Percentiles rank a stretch among this genome's conserved stretches.
These are phyloP conservation scores for Vachellia collinsii DNA, from an alignment of 306 rosid genomes.

Conservation along the genomic window DNA sequence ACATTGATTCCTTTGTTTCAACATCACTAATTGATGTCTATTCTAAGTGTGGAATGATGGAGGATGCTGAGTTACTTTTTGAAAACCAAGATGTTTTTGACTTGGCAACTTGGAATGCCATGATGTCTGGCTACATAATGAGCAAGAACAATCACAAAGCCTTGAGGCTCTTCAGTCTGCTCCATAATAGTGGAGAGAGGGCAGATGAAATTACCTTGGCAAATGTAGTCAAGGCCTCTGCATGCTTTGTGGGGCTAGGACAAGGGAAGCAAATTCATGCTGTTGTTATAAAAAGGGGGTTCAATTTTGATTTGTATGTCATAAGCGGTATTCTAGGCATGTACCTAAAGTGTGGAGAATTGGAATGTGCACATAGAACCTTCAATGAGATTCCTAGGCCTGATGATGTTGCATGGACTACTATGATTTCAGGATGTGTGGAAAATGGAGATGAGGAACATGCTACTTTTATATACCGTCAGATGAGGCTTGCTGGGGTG, in stretches of 20 bases:
- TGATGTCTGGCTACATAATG: background rate
- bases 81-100: background rate
- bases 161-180: background rate
- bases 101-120: background rate
- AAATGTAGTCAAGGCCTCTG: background rate
- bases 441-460: constrained; percentile 5
- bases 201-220: background rate
- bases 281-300: background rate
- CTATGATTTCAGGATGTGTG: constrained; percentile 10
- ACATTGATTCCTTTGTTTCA: background rate
- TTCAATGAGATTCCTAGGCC: background rate
- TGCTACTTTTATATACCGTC: background rate
- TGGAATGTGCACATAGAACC: background rate
- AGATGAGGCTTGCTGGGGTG: constrained; percentile 11
- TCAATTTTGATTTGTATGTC: background rate
- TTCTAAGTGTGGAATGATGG: constrained; percentile 5
- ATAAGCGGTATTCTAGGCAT: constrained; percentile 4
- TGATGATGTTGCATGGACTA: constrained; percentile 7
- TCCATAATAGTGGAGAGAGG: background rate
- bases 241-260: background rate
- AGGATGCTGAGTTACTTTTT: background rate
- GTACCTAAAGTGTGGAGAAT: constrained; percentile 6
- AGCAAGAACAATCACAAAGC: background rate
- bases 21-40: background rate
- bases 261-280: background rate